Evolutionary conservation across 768 basidiomycete genomes (phyloP).

Genomic region (Pleurotus citrinopileatus): DNA sequence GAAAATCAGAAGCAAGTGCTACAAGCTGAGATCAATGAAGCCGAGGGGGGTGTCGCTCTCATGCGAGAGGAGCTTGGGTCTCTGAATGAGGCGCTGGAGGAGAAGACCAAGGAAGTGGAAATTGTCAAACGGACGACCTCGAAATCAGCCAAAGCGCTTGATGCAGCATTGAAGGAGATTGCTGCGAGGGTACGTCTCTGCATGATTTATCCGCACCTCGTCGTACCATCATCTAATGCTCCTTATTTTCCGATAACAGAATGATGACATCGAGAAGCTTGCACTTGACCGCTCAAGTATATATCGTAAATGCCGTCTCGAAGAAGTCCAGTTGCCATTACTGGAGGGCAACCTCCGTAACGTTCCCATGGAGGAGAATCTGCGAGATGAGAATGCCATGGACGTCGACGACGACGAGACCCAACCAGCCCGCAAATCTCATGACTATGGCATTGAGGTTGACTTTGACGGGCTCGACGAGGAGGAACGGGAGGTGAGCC

Average conservation of each 20-base stretch:
- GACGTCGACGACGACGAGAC: slow-evolving; percentile 89
- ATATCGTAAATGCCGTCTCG: slow-evolving; percentile 91
- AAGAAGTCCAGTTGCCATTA: slow-evolving; percentile 86
- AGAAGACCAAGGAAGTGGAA: slow-evolving; percentile 71
- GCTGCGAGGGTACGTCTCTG: slow-evolving; percentile 56
- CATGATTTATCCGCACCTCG: too few species aligned
- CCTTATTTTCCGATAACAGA: slow-evolving; percentile 17
- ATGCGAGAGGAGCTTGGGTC: slow-evolving; percentile 61
- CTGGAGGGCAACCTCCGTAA: slow-evolving; percentile 72
- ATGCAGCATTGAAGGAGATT: slow-evolving; percentile 90
- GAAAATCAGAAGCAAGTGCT: slow-evolving; percentile 52
- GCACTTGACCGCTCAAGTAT: slow-evolving; percentile 72
- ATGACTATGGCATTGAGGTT: slow-evolving; percentile 88
- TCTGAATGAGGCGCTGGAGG: slow-evolving; percentile 65
- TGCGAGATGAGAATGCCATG: slow-evolving; percentile 87
- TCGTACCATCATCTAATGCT: not conserved
- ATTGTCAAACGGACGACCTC: slow-evolving; percentile 67
- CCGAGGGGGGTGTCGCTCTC: slow-evolving; percentile 50
- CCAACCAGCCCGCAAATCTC: slow-evolving; percentile 66
- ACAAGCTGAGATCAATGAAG: slow-evolving; percentile 56
- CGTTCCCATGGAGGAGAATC: slow-evolving; percentile 94
- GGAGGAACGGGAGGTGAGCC: slow-evolving; percentile 64
- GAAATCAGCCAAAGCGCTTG: slow-evolving; percentile 74
- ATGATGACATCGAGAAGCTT: slow-evolving; percentile 59
- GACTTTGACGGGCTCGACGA: slow-evolving; percentile 76